Percentiles rank a stretch among this genome's conserved stretches.
Evolutionary conservation across 2,329 filamentous ascomycete genomes (phyloP).

Genomic region (Corynespora cassiicola): DNA sequence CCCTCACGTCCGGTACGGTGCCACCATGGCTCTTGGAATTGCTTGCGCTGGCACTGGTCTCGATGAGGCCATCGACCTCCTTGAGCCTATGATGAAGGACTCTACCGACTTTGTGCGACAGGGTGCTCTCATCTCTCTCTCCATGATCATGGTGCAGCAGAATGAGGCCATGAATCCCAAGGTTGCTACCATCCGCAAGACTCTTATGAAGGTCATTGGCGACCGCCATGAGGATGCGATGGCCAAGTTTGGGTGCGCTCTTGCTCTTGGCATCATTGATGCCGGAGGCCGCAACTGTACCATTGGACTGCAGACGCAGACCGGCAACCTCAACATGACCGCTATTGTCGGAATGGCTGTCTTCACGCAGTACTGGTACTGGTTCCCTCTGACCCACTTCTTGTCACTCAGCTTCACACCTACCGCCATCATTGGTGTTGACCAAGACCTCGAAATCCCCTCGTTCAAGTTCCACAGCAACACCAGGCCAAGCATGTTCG

Average conservation of each 20-base stretch:
- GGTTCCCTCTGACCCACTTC: constrained; percentile 99
- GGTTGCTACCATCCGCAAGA: constrained; percentile 88
- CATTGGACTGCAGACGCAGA: constrained; percentile 96
- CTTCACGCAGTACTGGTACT: constrained; percentile 99
- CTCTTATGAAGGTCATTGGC: constrained; percentile 88
- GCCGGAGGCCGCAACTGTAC: constrained; percentile 98
- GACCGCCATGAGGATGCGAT: constrained; percentile 98
- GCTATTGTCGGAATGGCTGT: constrained; percentile 98
- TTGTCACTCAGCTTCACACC: constrained; percentile 95
- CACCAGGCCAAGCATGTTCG: constrained; percentile 91
- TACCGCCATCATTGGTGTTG: constrained; percentile 92
- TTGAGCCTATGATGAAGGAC: constrained; percentile 99
- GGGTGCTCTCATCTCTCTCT: constrained; percentile 88
- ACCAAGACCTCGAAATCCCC: constrained; percentile 91
- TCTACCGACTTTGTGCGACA: constrained; percentile 98
- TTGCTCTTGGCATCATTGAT: constrained; percentile 96
- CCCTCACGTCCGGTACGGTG: constrained; percentile 96
- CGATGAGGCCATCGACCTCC: constrained; percentile 92
- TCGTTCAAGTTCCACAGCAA: constrained; percentile 96
- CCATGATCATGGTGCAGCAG: constrained; percentile 99
- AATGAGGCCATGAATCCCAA: constrained; percentile 99
- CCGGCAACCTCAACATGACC: constrained; percentile 97
- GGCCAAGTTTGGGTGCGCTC: constrained; percentile 96
- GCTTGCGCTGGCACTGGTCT: constrained; percentile 96
- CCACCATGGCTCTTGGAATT: constrained; percentile 97